Evolutionary conservation across 139 green algal genomes (phyloP).

Genomic region (Picochlorum sp.): DNA sequence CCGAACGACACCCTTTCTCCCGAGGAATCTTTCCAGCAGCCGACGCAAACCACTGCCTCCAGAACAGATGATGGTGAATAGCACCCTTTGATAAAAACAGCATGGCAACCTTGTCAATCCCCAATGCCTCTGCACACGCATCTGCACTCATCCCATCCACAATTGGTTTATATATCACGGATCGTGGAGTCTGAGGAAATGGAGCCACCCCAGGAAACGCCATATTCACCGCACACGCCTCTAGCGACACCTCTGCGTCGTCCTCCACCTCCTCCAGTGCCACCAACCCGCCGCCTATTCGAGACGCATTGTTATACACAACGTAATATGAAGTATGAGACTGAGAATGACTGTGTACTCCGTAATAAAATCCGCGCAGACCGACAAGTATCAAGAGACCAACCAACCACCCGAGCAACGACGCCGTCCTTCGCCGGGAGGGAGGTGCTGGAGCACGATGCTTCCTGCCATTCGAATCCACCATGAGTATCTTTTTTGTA

Average conservation of each 20-base stretch:
- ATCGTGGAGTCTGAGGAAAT: background rate
- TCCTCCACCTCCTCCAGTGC: background rate
- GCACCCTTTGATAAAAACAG: conserved; percentile 22
- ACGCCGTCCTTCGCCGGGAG: too few relatives aligned
- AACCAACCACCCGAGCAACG: too few relatives aligned
- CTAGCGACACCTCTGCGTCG: background rate
- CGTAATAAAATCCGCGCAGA: too few relatives aligned
- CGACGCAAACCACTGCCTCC: conserved; percentile 22
- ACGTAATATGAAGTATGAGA: too few relatives aligned
- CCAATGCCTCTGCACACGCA: background rate
- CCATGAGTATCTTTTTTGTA: too few relatives aligned
- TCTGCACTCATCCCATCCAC: background rate
- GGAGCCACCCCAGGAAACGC: background rate
- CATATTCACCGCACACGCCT: background rate
- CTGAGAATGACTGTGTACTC: too few relatives aligned
- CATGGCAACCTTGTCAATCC: conserved; percentile 25
- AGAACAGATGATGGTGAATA: conserved; percentile 20
- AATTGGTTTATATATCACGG: background rate
- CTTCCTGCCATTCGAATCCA: too few relatives aligned
- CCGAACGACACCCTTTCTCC: background rate
- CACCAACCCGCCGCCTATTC: too few relatives aligned
- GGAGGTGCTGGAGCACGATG: too few relatives aligned
- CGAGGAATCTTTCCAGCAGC: conserved; percentile 19
- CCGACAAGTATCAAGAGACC: too few relatives aligned
- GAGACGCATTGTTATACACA: too few relatives aligned